These are phyloP conservation scores for Trichoderma koningii DNA, from an alignment of 2,329 filamentous ascomycete species.

Conservation along the genomic window DNA sequence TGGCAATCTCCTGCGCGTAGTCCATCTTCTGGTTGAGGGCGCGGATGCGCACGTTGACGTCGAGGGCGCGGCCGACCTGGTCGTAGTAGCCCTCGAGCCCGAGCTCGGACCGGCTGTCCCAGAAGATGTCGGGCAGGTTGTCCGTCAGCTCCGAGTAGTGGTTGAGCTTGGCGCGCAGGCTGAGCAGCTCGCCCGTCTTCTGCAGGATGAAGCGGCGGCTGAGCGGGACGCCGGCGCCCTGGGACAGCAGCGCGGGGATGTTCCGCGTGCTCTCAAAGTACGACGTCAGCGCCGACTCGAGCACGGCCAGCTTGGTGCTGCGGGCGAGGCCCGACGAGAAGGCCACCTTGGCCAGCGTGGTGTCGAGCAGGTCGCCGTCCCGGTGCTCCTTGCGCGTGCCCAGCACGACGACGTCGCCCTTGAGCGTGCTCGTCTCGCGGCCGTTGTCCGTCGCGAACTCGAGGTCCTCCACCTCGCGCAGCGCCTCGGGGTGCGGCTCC, in stretches of 20 bases:
- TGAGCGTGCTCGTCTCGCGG: constrained; percentile 74
- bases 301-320: constrained; percentile 88
- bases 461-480: constrained; percentile 83
- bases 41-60: constrained; percentile 88
- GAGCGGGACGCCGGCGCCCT: constrained; percentile 51
- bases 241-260: constrained; percentile 77
- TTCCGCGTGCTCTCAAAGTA: constrained; percentile 86
- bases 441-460: constrained; percentile 78
- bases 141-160: constrained; percentile 97
- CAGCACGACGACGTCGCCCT: constrained; percentile 84
- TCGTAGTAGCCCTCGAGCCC: constrained; percentile 94
- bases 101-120: constrained; percentile 87
- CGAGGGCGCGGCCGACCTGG: constrained; percentile 83
- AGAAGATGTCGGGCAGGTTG: constrained; percentile 92
- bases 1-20: constrained; percentile 94
- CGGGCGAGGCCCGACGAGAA: constrained; percentile 93
- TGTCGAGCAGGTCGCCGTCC: constrained; percentile 53
- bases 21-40: constrained; percentile 96
- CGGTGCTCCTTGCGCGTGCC: constrained; percentile 66
- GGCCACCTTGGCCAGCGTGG: constrained; percentile 86
- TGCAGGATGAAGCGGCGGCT: constrained; percentile 78
- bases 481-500: constrained; percentile 66
- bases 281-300: constrained; percentile 77
- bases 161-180: constrained; percentile 88
- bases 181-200: constrained; percentile 90